Evolutionary conservation across 2,329 filamentous ascomycete species (phyloP).

Genomic region (Pseudofabraea citricarpa): DNA sequence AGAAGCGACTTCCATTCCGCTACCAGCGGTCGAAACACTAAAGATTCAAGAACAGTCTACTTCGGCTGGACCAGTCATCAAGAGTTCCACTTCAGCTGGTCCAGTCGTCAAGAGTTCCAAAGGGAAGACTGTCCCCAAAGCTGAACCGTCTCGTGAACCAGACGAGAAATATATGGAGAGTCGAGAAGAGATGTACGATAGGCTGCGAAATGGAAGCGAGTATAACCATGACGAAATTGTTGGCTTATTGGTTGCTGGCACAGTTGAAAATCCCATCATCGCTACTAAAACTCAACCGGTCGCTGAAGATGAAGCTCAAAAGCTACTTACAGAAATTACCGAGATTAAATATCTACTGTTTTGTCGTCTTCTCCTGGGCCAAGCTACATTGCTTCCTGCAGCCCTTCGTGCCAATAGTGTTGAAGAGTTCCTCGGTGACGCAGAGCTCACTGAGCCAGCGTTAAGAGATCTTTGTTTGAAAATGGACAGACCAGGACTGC

Average conservation of each 20-base stretch:
- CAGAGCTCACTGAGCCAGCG: slow-evolving; percentile 35
- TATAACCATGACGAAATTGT: slow-evolving; percentile 27
- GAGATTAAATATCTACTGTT: slow-evolving; percentile 45
- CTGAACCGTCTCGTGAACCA: slow-evolving; percentile 20
- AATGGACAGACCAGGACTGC: slow-evolving; percentile 40
- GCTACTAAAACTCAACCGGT: slow-evolving; percentile 32
- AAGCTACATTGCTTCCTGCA: slow-evolving; percentile 38
- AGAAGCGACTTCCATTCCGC: slow-evolving; percentile 18
- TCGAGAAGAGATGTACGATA: slow-evolving; percentile 32
- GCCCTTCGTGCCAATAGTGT: slow-evolving; percentile 38
- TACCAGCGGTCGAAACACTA: not conserved
- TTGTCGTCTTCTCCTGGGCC: slow-evolving; percentile 40
- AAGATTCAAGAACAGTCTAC: too few relatives aligned
- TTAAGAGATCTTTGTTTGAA: slow-evolving; percentile 42
- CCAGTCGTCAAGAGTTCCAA: slow-evolving; percentile 17
- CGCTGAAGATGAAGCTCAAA: slow-evolving; percentile 37
- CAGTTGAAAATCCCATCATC: slow-evolving; percentile 27
- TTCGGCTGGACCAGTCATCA: not conserved
- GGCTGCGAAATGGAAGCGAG: slow-evolving; percentile 34
- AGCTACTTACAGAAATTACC: slow-evolving; percentile 37
- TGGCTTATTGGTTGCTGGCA: slow-evolving; percentile 30
- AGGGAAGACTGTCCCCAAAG: not conserved
- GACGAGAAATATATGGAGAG: slow-evolving; percentile 39
- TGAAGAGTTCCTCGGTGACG: slow-evolving; percentile 38
- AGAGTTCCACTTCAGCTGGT: not conserved